A percentile compares a stretch with the other conserved stretches of the same genome.
These are phyloP conservation scores for Incumbomyces delicatus DNA, from an alignment of 2,329 filamentous ascomycete species.

Conservation along the genomic window DNA sequence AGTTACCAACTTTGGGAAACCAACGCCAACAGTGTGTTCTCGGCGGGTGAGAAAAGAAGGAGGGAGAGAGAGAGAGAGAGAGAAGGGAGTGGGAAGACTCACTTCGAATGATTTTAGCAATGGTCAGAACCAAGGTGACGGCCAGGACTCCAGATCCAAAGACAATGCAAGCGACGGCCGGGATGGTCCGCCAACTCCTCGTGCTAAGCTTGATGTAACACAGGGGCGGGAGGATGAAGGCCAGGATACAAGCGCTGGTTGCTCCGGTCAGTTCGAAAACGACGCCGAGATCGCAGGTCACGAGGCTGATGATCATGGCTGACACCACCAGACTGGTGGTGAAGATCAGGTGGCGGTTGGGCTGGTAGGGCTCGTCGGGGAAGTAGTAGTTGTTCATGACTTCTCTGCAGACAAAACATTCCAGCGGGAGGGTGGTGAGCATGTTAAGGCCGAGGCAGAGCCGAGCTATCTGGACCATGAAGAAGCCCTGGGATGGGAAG, in stretches of 20 bases:
- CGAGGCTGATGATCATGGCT: constrained; percentile 65
- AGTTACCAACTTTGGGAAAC: too few species aligned
- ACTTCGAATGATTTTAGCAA: constrained; percentile 51
- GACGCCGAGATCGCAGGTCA: constrained; percentile 86
- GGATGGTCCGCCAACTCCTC: constrained; percentile 55
- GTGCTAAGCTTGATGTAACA: constrained; percentile 92
- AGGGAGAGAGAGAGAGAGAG: too few species aligned
- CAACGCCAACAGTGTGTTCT: too few species aligned
- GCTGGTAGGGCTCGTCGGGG: constrained; percentile 63
- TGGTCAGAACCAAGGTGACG: constrained; percentile 66
- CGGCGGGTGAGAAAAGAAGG: too few species aligned
- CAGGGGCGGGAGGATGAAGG: constrained; percentile 87
- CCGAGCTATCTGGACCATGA: constrained; percentile 87
- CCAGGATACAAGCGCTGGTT: constrained; percentile 85
- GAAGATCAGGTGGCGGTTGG: constrained; percentile 76
- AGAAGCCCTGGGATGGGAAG: constrained; percentile 71
- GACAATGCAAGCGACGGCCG: constrained; percentile 58
- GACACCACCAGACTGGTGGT: constrained; percentile 71
- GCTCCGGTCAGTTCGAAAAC: constrained; percentile 96
- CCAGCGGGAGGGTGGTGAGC: constrained; percentile 90
- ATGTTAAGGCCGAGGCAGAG: constrained; percentile 97
- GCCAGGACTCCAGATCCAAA: constrained; percentile 75
- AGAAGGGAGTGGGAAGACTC: constrained; percentile 8
- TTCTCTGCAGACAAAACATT: constrained; percentile 95
- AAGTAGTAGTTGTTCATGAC: constrained; percentile 86